A percentile compares a stretch with the other conserved stretches of the same genome.
phyloP scores from a whole-genome alignment of 2,329 filamentous ascomycete genomes.

The Aspergillus phoenicis region DNA sequence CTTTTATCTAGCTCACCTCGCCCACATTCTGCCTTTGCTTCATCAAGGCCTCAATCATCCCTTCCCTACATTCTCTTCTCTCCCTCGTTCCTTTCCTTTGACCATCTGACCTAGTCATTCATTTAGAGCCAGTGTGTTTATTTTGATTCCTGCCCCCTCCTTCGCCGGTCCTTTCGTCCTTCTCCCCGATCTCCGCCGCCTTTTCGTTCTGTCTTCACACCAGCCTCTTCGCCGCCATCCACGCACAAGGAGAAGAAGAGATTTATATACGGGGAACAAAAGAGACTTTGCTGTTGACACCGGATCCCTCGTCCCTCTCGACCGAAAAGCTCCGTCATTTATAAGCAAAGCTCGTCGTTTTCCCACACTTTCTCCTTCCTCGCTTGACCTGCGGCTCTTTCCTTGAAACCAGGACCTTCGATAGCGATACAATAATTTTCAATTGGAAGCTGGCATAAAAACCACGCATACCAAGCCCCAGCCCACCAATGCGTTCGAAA shows the following conservation, averaged over 20 bases:
- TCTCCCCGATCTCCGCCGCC: conserved; percentile 13
- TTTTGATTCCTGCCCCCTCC: conserved; percentile 4
- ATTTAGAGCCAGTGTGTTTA: conserved; percentile 9
- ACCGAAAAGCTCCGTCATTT: background rate
- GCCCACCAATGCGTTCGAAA: conserved; percentile 30
- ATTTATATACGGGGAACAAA: background rate
- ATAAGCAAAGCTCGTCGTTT: background rate
- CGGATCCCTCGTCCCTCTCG: background rate
- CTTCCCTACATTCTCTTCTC: conserved; percentile 10
- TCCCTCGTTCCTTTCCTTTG: conserved; percentile 1
- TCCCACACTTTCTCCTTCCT: conserved; percentile 5
- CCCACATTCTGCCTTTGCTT: conserved; percentile 1
- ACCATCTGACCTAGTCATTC: conserved; percentile 18
- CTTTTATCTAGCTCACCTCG: background rate
- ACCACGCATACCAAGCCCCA: background rate
- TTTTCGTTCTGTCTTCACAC: conserved; percentile 18
- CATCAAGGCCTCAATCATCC: conserved; percentile 3
- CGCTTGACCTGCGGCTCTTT: conserved; percentile 10
- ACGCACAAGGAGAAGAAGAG: background rate
- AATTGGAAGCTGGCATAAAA: background rate
- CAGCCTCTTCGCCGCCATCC: conserved; percentile 15
- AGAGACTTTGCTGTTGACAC: conserved; percentile 3
- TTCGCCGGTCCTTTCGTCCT: conserved; percentile 11
- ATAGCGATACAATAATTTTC: conserved; percentile 3
- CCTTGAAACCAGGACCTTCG: background rate